Evolutionary conservation across 768 basidiomycete species (phyloP).

Genomic region (Pilatotrama ljubarskyi): DNA sequence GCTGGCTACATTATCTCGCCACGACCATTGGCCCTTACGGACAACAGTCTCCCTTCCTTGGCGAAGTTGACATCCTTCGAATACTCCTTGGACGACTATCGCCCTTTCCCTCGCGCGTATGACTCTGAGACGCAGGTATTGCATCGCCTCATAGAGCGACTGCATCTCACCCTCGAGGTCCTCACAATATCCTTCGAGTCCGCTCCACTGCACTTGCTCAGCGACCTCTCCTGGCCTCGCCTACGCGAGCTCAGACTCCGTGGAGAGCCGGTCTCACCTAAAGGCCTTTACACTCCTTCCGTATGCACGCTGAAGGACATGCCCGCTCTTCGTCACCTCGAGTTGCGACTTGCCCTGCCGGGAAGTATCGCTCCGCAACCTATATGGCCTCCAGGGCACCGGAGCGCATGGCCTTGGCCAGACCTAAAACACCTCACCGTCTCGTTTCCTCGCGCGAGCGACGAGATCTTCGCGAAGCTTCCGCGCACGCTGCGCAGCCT

Average conservation of each 20-base stretch:
- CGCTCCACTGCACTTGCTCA: neutral
- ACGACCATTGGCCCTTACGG: neutral
- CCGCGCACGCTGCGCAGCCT: neutral
- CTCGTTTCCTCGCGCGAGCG: neutral
- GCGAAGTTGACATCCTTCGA: neutral
- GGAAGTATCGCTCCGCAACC: neutral
- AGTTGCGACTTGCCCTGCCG: neutral
- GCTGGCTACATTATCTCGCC: neutral
- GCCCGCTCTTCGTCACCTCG: neutral
- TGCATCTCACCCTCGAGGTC: neutral
- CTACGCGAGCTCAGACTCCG: neutral
- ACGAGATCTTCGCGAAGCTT: neutral
- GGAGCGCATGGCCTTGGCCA: neutral
- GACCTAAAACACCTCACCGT: neutral
- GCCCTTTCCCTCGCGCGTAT: neutral
- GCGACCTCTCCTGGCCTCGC: neutral
- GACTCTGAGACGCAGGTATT: neutral
- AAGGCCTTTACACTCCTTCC: neutral
- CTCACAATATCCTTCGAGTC: neutral
- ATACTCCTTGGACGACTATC: neutral
- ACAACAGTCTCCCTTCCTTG: neutral
- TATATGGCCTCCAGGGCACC: neutral
- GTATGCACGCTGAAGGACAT: neutral
- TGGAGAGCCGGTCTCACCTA: neutral
- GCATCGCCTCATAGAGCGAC: neutral